Base-by-base conservation (phyloP, 495 filamentous ascomycete species). In the Neurospora pannonica region DNA sequence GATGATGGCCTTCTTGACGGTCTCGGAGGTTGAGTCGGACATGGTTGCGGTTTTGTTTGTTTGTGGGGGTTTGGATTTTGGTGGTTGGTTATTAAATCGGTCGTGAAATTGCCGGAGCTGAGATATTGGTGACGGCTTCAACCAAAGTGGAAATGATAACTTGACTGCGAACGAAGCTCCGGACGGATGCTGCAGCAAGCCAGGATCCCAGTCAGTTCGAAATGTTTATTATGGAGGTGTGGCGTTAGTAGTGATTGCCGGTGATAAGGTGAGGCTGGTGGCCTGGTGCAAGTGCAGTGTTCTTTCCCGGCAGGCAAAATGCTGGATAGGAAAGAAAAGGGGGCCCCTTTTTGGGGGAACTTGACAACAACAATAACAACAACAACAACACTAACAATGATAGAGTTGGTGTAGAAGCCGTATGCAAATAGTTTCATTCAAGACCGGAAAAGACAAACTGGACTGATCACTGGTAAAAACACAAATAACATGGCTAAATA, bases 1-100 rank as follows among this genome's bases (percentile, higher is more conserved):
- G 82, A 96, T 90, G 74, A 97, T 81, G 73, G 88, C 82, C 76
- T 87, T 81, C 85, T 97, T 96, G 75, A 85, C 74, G 38, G 75
- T 43, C n/a, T 81, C 82, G 72, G 83, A 85, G 38, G 15, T 34
- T 17, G 54, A 67, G 54, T 67, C 54, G 54, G 54, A 67, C 85
- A 86, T 87, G 74, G 21, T 73, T 77, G 71, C 43, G 36, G 39
- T 60, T 71, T 13, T 67, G 43, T 46, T n/a, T 34, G 38, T 10
- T 31, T 17, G 74, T 7, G 15, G 6, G 15, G 46, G 6, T 15
- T 31, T 54, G 24, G 38, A 4, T 39, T 38, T 5, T 40, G 34
- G 38, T 21, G 21, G 42, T 43, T 67, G 36, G 6, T 17, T 67
- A 36, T 67, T 69, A 17, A 5, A 24, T 40, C 24, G 7, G 5